Conservation (phyloP, 2,329 filamentous ascomycete genomes). For the Aureobasidium uvarum region DNA sequence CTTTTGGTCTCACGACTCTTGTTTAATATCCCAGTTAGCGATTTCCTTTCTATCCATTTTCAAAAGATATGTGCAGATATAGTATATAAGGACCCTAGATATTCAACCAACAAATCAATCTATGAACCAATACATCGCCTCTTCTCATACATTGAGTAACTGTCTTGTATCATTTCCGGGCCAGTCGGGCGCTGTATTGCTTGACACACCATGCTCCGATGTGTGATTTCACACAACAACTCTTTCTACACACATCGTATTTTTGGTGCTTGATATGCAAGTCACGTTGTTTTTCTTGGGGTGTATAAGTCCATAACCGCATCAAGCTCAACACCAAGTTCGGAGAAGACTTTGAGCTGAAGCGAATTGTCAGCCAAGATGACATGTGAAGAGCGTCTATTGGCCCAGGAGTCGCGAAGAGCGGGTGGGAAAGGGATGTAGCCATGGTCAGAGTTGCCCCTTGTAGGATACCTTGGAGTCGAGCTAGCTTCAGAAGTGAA, state of each 20-base stretch:
- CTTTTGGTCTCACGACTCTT: background rate
- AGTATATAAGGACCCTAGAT: background rate
- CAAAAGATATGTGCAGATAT: background rate
- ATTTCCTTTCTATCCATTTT: background rate
- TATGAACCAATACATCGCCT: background rate
- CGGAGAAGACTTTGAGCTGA: background rate
- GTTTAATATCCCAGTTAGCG: conserved; percentile 12
- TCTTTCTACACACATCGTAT: background rate
- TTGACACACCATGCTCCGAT: background rate
- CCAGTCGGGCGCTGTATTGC: background rate
- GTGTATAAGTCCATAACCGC: background rate
- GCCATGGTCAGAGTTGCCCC: too few relatives aligned
- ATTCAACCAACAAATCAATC: background rate
- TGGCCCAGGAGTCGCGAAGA: background rate
- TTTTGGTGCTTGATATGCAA: background rate
- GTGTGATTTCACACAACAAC: background rate
- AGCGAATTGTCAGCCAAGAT: background rate
- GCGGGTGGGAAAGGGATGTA: background rate
- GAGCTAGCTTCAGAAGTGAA: background rate
- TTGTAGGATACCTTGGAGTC: background rate
- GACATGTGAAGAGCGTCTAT: background rate
- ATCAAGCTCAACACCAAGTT: background rate
- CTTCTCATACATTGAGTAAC: background rate
- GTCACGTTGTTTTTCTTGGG: background rate
- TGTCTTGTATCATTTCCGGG: background rate